Evolutionary conservation across 257 asterid species (phyloP).

Genomic region (Nicotiana knightiana): DNA sequence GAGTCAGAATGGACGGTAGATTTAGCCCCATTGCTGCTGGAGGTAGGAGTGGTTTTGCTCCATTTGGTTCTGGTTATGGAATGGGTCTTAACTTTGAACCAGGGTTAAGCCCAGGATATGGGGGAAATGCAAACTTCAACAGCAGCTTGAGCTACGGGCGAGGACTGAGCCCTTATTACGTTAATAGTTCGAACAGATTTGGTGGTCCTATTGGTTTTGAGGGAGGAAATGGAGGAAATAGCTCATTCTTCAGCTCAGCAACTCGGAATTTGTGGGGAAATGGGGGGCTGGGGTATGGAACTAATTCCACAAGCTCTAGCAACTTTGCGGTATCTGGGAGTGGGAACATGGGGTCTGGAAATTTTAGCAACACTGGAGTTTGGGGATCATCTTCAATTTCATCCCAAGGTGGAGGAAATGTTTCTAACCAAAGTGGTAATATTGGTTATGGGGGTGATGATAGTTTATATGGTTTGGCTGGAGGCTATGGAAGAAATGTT

Average conservation of each 20-base stretch:
- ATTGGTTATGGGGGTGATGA: slow-evolving; percentile 22
- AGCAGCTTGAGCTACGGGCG: slow-evolving; percentile 20
- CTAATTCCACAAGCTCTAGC: slow-evolving; percentile 16
- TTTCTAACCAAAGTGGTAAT: slow-evolving; percentile 19
- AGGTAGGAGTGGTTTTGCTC: slow-evolving; percentile 20
- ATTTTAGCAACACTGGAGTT: slow-evolving; percentile 18
- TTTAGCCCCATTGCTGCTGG: slow-evolving; percentile 18
- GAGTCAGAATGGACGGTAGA: slow-evolving; percentile 23
- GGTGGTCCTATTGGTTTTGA: slow-evolving; percentile 16
- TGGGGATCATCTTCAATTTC: slow-evolving; percentile 20
- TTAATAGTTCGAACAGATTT: slow-evolving; percentile 17
- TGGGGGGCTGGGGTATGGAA: slow-evolving; percentile 20
- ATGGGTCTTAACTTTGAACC: slow-evolving; percentile 25
- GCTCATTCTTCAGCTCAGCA: slow-evolving; percentile 23
- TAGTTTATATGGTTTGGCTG: slow-evolving; percentile 15
- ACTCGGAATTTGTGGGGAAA: slow-evolving; percentile 21
- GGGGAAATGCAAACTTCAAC: slow-evolving; percentile 14
- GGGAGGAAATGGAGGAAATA: slow-evolving; percentile 22
- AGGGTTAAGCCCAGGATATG: slow-evolving; percentile 17
- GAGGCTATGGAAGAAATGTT: slow-evolving; percentile 19
- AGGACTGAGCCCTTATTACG: slow-evolving; percentile 18
- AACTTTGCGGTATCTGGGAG: slow-evolving; percentile 15
- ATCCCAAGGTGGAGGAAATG: slow-evolving; percentile 18
- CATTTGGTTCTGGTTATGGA: slow-evolving; percentile 23
- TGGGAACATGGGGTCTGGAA: slow-evolving; percentile 14